Evolutionary conservation across 228 moss, liverwort and hornwort genomes (phyloP).

Genomic region (Sphagnum magellanicum): DNA sequence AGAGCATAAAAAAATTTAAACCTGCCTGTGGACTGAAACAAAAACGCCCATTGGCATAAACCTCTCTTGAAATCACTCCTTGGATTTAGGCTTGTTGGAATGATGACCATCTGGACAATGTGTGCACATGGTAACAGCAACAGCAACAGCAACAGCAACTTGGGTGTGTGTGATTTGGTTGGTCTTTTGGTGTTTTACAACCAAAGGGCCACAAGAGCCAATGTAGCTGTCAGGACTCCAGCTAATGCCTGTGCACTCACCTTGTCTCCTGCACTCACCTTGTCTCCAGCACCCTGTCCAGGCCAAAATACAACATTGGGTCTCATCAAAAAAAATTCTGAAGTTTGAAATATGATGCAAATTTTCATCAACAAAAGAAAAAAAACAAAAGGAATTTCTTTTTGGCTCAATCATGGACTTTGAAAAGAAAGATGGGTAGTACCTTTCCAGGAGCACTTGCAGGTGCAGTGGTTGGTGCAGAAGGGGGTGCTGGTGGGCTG

Average conservation of each 20-base stretch:
- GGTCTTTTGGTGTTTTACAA: too few relatives aligned
- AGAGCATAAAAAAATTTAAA: too few relatives aligned
- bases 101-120: too few relatives aligned
- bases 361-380: neutral
- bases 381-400: neutral
- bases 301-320: neutral
- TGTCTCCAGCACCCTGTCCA: neutral
- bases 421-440: neutral
- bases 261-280: neutral
- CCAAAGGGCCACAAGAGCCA: too few relatives aligned
- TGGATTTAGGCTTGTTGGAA: too few relatives aligned
- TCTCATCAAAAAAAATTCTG: neutral
- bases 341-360: neutral
- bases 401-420: neutral
- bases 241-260: neutral
- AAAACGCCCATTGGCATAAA: too few relatives aligned
- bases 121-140: too few relatives aligned
- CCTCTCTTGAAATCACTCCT: too few relatives aligned
- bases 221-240: neutral
- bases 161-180: too few relatives aligned
- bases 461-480: constrained; percentile 5
- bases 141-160: too few relatives aligned
- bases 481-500: neutral
- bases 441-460: constrained; percentile 14
- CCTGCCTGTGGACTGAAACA: too few relatives aligned